phyloP scores from a whole-genome alignment of 768 basidiomycete genomes.

The Lenzites betulinus region DNA sequence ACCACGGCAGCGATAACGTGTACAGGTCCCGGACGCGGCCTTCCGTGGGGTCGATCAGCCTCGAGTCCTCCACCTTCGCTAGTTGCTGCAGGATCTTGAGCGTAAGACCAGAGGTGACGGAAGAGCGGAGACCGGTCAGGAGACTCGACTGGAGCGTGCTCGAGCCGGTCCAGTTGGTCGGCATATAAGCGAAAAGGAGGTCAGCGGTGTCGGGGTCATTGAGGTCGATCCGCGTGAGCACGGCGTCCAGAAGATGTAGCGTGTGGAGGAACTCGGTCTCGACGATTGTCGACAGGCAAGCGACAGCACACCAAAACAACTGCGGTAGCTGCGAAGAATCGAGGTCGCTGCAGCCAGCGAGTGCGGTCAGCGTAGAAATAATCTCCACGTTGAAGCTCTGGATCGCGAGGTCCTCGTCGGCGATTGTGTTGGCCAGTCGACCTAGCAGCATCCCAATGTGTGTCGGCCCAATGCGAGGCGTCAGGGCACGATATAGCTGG shows the following conservation, averaged over 20 bases:
- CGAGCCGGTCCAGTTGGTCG: slow-evolving; percentile 68
- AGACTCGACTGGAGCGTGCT: slow-evolving; percentile 70
- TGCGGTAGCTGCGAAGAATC: slow-evolving; percentile 70
- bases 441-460: slow-evolving; percentile 81
- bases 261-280: slow-evolving; percentile 77
- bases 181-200: slow-evolving; percentile 67
- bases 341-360: slow-evolving; percentile 57
- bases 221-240: slow-evolving; percentile 72
- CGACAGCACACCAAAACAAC: slow-evolving; percentile 84
- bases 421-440: slow-evolving; percentile 81
- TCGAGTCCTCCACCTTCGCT: slow-evolving; percentile 57
- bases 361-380: slow-evolving; percentile 68
- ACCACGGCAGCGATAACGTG: slow-evolving; percentile 84
- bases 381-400: slow-evolving; percentile 85
- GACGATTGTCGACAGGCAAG: slow-evolving; percentile 80
- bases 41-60: slow-evolving; percentile 69
- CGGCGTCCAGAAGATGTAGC: slow-evolving; percentile 60
- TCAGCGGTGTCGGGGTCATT: slow-evolving; percentile 68
- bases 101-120: slow-evolving; percentile 63
- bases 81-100: slow-evolving; percentile 69
- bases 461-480: slow-evolving; percentile 66
- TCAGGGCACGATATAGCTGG: slow-evolving; percentile 84
- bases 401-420: slow-evolving; percentile 73
- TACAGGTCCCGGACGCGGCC: slow-evolving; percentile 82
- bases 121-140: slow-evolving; percentile 79